Evolutionary conservation across 192 early-diverging fungal genomes (phyloP), one percentile per base, ranked within the genome.

Genomic region (Umbelopsis sp.): DNA sequence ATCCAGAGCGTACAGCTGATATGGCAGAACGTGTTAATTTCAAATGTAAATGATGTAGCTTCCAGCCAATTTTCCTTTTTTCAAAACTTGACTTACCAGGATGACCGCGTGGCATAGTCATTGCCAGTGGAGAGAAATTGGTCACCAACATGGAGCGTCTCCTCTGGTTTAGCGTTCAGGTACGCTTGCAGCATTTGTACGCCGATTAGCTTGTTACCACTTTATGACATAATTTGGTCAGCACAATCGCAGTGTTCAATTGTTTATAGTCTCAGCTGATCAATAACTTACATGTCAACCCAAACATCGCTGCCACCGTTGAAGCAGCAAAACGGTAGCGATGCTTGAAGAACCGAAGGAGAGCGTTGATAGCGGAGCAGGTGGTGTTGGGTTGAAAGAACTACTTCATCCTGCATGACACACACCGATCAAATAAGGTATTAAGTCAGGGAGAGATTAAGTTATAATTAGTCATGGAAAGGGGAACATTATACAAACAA

Each of bases 201-300:
- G 71, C 94, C 95, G 68, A 97, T 94, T 13, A 96, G 81, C 79
- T 97, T 97, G 84, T 95, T 97, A 30, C 95, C 95, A 71, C 82
- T 84, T 68, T 25, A 21, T 61, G 2, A 25, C 16, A 61, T 35
- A 35, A 18, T 2, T 2, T 16, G 23, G 11, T 25, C 9, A 25
- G n/a, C 51, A 53, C n/a, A 25, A 20, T 11, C 7, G 3, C 7
- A 53, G 20, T 23, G 5, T 20, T 10, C 18, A 53, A 4, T 25
- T 23, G 23, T 53, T 12, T 23, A 5, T 53, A 0, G 13, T 6
- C 37, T 41, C 37, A 53, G 23, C 18, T 22, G 23, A 41, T 25
- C 13, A 12, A 46, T n/a, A 68, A 22, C 71, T 74, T 80, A 81
- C 82, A 97, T 92, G 64, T 97, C 95, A 9, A 97, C 90, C 92